Conservation (phyloP, 345 rosid species). For the Passiflora organensis region DNA sequence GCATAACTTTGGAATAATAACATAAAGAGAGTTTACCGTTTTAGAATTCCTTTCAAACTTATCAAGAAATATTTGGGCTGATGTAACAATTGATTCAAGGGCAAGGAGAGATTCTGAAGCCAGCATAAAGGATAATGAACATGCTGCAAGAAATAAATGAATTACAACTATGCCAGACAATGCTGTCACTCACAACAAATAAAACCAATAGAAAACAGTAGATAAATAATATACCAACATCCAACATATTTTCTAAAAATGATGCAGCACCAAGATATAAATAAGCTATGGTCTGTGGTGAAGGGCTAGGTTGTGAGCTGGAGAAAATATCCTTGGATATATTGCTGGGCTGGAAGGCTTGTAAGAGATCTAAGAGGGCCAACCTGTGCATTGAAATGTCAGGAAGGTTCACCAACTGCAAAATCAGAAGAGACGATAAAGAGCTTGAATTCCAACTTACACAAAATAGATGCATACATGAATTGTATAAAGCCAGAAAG, state of each 20-base stretch:
- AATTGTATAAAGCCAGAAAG: neutral
- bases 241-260: slow-evolving; percentile 55
- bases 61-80: slow-evolving; percentile 35
- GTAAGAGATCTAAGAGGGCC: slow-evolving; percentile 50
- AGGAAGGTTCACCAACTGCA: slow-evolving; percentile 53
- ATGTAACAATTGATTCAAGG: slow-evolving; percentile 48
- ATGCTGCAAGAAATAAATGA: slow-evolving; percentile 49
- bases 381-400: slow-evolving; percentile 42
- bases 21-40: slow-evolving; percentile 20
- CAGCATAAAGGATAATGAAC: slow-evolving; percentile 60
- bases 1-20: slow-evolving; percentile 32
- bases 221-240: slow-evolving; percentile 36
- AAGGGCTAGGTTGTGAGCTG: slow-evolving; percentile 40
- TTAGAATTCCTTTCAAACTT: slow-evolving; percentile 36
- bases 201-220: slow-evolving; percentile 3
- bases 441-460: too few species aligned
- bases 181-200: neutral
- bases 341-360: slow-evolving; percentile 55
- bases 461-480: too few species aligned
- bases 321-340: slow-evolving; percentile 31
- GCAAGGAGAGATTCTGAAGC: slow-evolving; percentile 63
- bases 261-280: slow-evolving; percentile 53
- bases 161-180: slow-evolving; percentile 3
- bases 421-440: neutral
- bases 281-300: slow-evolving; percentile 56